Evolutionary conservation across 73 alveolate genomes (phyloP).

Genomic region (Tetrahymena malaccensis): DNA sequence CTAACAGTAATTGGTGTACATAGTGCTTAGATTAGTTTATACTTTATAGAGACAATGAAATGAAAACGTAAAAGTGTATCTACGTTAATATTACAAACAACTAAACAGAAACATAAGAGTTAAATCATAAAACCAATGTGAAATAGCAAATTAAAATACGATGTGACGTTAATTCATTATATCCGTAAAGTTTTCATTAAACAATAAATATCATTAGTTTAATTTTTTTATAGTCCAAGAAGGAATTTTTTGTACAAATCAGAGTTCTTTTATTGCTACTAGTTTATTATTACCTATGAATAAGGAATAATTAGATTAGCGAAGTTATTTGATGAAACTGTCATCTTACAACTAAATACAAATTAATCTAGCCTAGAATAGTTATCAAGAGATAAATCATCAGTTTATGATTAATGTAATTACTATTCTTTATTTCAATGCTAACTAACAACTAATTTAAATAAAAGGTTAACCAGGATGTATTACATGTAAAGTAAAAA

Average conservation of each 20-base stretch:
- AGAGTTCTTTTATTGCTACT: neutral
- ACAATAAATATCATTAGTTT: no score
- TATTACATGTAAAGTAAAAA: neutral
- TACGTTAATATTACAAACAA: neutral
- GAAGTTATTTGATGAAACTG: neutral
- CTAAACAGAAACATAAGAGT: neutral
- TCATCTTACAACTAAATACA: neutral
- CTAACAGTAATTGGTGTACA: neutral
- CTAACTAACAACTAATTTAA: neutral
- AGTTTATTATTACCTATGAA: neutral
- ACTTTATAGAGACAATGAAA: neutral
- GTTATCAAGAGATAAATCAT: neutral
- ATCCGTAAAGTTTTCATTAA: neutral
- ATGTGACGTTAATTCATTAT: neutral
- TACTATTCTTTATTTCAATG: no score
- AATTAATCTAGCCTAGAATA: no score
- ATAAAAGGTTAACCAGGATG: neutral
- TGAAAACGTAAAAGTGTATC: neutral
- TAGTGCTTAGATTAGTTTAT: neutral
- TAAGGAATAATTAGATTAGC: neutral
- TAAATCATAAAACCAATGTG: no score
- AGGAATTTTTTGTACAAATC: neutral
- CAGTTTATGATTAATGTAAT: neutral
- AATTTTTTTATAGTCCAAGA: neutral
- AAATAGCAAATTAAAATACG: neutral